Conservation (phyloP, 192 early-diverging fungal genomes). For the Blastocladiella britannica region DNA sequence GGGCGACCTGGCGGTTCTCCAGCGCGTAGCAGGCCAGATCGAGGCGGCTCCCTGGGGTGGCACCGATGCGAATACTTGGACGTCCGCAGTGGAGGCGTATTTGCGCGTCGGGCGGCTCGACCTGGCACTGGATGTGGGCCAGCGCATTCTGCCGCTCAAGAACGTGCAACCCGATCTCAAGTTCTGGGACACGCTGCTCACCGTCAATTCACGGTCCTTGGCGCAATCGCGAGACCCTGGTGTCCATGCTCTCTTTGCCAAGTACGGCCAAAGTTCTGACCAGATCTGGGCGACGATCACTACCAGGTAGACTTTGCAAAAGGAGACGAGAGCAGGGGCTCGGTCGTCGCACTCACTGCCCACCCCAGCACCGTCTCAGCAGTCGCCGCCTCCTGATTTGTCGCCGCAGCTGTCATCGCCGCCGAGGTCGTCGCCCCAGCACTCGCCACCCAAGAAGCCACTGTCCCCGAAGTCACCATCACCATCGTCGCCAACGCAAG, state of each 20-base stretch:
- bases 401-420: not conserved
- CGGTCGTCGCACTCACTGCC: too few species aligned
- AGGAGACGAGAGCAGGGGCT: too few species aligned
- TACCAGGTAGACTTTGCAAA: too few species aligned
- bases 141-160: not conserved
- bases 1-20: too few species aligned
- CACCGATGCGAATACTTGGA: too few species aligned
- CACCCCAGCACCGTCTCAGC: too few species aligned
- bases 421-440: not conserved
- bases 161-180: not conserved
- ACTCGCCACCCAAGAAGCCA: not conserved
- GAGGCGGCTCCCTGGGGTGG: too few species aligned
- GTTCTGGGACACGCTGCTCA: not conserved
- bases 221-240: not conserved
- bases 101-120: too few species aligned
- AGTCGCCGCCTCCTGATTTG: not conserved
- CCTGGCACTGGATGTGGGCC: not conserved
- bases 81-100: too few species aligned
- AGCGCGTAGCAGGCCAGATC: too few species aligned
- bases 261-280: not conserved
- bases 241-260: not conserved
- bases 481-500: too few species aligned
- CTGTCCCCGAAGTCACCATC: too few species aligned
- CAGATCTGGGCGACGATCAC: not conserved
- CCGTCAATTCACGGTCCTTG: not conserved